Percentiles rank a stretch among this genome's conserved stretches.
phyloP scores from a whole-genome alignment of 495 filamentous ascomycete species.

The Trichoderma erinaceum region DNA sequence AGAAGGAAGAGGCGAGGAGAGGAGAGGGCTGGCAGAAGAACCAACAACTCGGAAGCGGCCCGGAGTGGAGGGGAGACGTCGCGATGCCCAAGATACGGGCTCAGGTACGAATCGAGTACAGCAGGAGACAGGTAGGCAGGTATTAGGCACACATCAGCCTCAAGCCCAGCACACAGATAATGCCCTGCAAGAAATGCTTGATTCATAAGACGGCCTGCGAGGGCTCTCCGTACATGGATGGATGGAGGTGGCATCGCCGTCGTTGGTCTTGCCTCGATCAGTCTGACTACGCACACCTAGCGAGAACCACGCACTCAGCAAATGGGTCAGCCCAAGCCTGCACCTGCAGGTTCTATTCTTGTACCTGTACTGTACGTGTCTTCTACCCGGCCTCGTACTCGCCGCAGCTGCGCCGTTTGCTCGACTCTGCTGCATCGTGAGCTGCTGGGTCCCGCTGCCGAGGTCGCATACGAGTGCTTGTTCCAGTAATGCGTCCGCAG shows the following conservation, averaged over 20 bases:
- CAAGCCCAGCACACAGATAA: neutral
- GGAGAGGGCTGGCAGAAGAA: neutral
- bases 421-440: too few relatives aligned
- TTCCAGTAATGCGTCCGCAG: too few relatives aligned
- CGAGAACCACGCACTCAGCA: neutral
- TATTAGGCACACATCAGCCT: neutral
- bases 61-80: neutral
- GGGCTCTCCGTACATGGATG: neutral
- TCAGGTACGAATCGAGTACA: constrained; percentile 5
- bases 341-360: neutral
- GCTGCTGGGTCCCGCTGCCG: too few relatives aligned
- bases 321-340: neutral
- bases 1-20: neutral
- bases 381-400: too few relatives aligned
- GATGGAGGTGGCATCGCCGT: neutral
- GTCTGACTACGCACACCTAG: neutral
- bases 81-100: neutral
- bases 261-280: neutral
- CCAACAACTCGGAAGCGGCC: neutral
- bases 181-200: neutral
- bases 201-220: neutral
- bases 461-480: too few relatives aligned
- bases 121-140: too few relatives aligned
- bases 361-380: too few relatives aligned
- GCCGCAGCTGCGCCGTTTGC: too few relatives aligned